These are phyloP conservation scores for Neckera pumila DNA, from an alignment of 225 moss, liverwort and hornwort genomes.

Conservation along the genomic window DNA sequence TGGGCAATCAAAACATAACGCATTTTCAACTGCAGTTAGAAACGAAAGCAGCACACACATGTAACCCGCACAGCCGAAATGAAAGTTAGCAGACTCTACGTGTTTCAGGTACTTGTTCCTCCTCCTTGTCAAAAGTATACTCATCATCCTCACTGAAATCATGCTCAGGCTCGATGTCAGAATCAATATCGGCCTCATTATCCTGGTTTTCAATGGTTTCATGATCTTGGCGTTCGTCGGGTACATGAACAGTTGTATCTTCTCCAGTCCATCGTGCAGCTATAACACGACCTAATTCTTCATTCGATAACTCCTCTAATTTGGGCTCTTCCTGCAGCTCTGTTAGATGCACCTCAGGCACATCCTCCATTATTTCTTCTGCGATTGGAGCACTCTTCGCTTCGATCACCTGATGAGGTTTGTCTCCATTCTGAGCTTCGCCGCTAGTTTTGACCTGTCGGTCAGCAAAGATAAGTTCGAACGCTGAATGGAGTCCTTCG, in stretches of 20 bases:
- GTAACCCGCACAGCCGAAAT: not conserved
- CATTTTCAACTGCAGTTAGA: not conserved
- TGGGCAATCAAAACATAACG: not conserved
- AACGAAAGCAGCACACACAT: not conserved
- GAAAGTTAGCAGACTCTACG: constrained; percentile 19
- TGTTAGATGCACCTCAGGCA: constrained; percentile 20
- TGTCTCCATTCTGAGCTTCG: constrained; percentile 12
- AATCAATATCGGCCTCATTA: constrained; percentile 15
- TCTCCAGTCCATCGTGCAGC: constrained; percentile 95
- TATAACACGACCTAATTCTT: constrained; percentile 70
- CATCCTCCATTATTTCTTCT: constrained; percentile 14
- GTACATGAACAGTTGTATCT: constrained; percentile 57
- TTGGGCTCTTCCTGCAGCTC: constrained; percentile 42
- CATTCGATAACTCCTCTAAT: constrained; percentile 63
- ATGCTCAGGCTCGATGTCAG: constrained; percentile 35
- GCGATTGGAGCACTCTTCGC: not conserved
- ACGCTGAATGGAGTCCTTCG: not conserved
- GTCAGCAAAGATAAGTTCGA: not conserved
- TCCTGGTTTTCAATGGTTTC: constrained; percentile 19
- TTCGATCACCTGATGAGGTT: not conserved
- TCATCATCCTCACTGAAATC: constrained; percentile 58
- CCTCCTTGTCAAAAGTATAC: constrained; percentile 22
- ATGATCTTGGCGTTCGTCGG: constrained; percentile 12
- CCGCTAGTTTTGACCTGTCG: constrained; percentile 18
- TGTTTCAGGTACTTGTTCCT: constrained; percentile 23